A percentile compares a stretch with the other conserved stretches of the same genome.
Evolutionary conservation across 2,329 filamentous ascomycete genomes (phyloP).

Genomic region (Curvularia eragrostidis): DNA sequence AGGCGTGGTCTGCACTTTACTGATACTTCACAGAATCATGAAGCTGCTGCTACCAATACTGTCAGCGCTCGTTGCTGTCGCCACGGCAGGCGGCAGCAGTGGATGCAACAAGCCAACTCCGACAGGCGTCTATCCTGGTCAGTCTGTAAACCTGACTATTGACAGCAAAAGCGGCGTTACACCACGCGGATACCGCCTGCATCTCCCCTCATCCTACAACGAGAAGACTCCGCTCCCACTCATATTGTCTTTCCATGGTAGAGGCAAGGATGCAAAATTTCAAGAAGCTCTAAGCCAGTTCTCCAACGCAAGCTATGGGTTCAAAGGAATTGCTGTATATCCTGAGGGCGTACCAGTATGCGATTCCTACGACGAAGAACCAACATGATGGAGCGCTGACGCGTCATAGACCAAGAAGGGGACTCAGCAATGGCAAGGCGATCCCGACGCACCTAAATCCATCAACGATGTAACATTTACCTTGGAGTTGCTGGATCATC

Average conservation of each 20-base stretch:
- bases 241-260: constrained; percentile 59
- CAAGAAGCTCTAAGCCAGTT: constrained; percentile 56
- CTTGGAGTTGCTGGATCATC: constrained; percentile 51
- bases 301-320: constrained; percentile 54
- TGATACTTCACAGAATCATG: background rate
- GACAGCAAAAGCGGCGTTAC: constrained; percentile 37
- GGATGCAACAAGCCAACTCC: constrained; percentile 32
- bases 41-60: background rate
- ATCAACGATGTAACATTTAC: constrained; percentile 57
- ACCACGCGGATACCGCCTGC: constrained; percentile 47
- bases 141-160: constrained; percentile 36
- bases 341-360: constrained; percentile 50
- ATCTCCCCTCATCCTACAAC: constrained; percentile 52
- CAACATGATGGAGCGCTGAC: constrained; percentile 1
- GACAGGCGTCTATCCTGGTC: constrained; percentile 24
- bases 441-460: constrained; percentile 46
- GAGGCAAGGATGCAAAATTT: constrained; percentile 44
- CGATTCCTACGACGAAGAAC: background rate
- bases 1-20: too few relatives aligned
- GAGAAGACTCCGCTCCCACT: constrained; percentile 48
- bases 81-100: background rate
- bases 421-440: constrained; percentile 53
- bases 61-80: background rate
- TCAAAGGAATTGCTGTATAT: constrained; percentile 55
- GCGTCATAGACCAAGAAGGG: constrained; percentile 16